These are phyloP conservation scores for Diaporthe ilicicola DNA, from an alignment of 2,329 filamentous ascomycete species.

Conservation along the genomic window DNA sequence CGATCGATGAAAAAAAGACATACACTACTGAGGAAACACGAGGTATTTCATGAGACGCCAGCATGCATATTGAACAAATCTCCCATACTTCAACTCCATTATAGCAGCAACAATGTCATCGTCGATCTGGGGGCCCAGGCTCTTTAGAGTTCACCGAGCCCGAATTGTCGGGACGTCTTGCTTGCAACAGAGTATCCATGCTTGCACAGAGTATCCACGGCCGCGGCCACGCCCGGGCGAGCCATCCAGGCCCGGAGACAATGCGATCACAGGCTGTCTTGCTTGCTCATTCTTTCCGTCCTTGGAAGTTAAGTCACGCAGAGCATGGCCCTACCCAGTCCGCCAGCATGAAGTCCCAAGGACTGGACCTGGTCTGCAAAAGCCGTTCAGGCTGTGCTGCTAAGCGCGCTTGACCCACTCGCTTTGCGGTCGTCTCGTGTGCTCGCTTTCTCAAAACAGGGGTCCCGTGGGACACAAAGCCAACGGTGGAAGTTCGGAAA, in stretches of 20 bases:
- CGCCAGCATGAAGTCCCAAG: background rate
- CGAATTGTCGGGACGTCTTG: conserved; percentile 12
- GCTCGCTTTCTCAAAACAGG: background rate
- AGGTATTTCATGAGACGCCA: background rate
- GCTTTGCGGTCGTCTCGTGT: background rate
- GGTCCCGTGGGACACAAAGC: background rate
- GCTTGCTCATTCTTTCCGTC: background rate
- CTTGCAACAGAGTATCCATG: no score
- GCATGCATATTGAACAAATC: conserved; percentile 15
- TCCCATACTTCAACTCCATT: background rate
- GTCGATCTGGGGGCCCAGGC: background rate
- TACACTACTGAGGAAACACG: background rate
- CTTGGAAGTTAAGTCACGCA: background rate
- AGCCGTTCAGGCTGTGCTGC: no score
- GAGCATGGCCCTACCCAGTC: conserved; percentile 7
- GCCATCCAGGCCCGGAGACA: background rate
- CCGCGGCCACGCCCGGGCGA: conserved; percentile 12
- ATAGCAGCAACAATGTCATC: background rate
- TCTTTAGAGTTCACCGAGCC: conserved; percentile 6
- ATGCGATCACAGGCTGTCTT: background rate
- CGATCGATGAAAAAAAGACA: background rate
- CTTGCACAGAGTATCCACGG: background rate
- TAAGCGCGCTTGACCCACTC: no score
- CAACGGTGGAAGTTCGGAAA: background rate
- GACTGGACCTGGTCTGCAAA: no score